phyloP scores from a whole-genome alignment of 805 yeast species.

The Monosporozyma siamensis region DNA sequence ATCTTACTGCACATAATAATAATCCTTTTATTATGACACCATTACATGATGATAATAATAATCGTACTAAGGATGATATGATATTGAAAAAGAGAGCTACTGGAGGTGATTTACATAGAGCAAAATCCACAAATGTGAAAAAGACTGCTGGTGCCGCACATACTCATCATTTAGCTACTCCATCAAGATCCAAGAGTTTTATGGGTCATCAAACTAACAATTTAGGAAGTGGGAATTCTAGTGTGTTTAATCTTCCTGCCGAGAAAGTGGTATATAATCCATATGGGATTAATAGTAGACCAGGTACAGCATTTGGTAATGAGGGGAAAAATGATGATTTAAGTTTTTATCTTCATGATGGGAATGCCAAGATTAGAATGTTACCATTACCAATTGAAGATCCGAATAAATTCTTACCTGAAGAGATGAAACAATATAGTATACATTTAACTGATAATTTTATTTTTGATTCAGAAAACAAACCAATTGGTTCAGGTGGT shows the following conservation, averaged over 20 bases:
- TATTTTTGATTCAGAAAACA: slow-evolving; percentile 36
- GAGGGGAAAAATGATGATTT: slow-evolving; percentile 14
- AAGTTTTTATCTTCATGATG: slow-evolving; percentile 30
- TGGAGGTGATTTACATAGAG: slow-evolving; percentile 2
- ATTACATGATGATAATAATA: not conserved
- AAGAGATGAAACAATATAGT: slow-evolving; percentile 39
- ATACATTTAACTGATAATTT: slow-evolving; percentile 48
- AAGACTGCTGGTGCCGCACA: slow-evolving; percentile 4
- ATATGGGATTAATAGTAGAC: slow-evolving; percentile 36
- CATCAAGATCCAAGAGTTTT: slow-evolving; percentile 11
- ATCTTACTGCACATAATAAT: slow-evolving; percentile 22
- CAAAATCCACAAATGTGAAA: slow-evolving; percentile 3
- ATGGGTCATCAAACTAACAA: slow-evolving; percentile 7
- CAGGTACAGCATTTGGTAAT: slow-evolving; percentile 10
- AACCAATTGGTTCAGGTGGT: slow-evolving; percentile 64
- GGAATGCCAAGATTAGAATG: slow-evolving; percentile 35
- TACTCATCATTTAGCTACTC: slow-evolving; percentile 9
- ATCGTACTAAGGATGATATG: slow-evolving; percentile 1
- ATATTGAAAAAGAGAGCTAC: not conserved
- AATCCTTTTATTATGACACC: slow-evolving; percentile 24
- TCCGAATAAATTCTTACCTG: slow-evolving; percentile 56
- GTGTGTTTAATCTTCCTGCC: slow-evolving; percentile 6
- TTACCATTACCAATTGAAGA: slow-evolving; percentile 54
- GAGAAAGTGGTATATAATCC: slow-evolving; percentile 53
- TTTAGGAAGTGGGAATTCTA: not conserved